Evolutionary conservation across 2,329 filamentous ascomycete genomes (phyloP), one percentile per base, ranked within the genome.

Genomic region (Colletotrichum lini): DNA sequence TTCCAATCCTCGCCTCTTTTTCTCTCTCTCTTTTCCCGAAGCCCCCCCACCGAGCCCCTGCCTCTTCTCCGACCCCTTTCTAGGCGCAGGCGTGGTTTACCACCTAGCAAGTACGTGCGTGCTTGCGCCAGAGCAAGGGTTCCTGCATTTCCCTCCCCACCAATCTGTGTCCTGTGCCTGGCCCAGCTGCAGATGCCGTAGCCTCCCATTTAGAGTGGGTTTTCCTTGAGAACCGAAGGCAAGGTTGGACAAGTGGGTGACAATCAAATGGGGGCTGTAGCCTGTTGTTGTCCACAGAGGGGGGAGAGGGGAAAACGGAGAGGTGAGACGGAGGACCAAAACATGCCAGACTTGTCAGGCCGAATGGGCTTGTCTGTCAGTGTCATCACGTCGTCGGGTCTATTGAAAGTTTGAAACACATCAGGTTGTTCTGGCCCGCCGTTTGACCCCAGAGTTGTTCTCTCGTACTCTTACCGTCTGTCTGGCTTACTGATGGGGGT

Each of bases 71-170:
- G 30, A 42, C 54, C 53, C 67, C 67, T 61, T 70, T 70, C 56
- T 53, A 56, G 62, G 67, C 49, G 62, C 62, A 70, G 62, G 30
- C 44, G 45, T n/a, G 30, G 30, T 30, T 30, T 30, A 30, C 30
- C 30, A 30, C 30, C 30, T 30, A 30, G 30, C 30, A 30, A 30
- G 35, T 56, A 10, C 21, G 35, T 40, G 52, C 18, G 30, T 38
- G 18, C 30, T 30, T 56, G 30, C 49, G 61, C 38, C 54, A 65
- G 62, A 60, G 62, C 62, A 60, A 59, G 67, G 64, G 63, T 60
- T 53, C 53, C 61, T 60, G 56, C 49, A 52, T 58, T 40, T 21
- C 26, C 47, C 64, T 40, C 45, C 30, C 35, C 53, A 30, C 63
- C 44, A 38, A 12, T 47, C 35, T 23, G 21, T 47, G n/a, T 35